Evolutionary conservation across 495 filamentous ascomycete genomes (phyloP).

Genomic region (Trichoderma asperelloides): DNA sequence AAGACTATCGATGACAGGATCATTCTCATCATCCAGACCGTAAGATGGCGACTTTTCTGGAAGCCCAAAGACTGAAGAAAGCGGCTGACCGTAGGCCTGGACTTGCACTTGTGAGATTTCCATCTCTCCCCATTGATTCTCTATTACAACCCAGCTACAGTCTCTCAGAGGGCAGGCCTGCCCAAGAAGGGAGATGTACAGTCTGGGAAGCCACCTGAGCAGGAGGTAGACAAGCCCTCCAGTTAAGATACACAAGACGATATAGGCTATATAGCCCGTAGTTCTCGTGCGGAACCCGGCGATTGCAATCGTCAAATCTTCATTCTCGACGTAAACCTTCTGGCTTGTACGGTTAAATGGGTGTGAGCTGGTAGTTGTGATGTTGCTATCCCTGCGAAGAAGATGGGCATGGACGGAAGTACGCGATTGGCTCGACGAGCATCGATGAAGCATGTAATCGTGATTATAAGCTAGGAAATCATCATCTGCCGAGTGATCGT

Average conservation of each 20-base stretch:
- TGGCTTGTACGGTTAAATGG: conserved; percentile 59
- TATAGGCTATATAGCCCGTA: conserved; percentile 59
- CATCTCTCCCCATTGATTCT: conserved; percentile 96
- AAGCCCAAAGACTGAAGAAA: conserved; percentile 80
- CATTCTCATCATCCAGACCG: conserved; percentile 70
- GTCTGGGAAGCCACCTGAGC: conserved; percentile 81
- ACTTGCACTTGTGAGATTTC: conserved; percentile 55
- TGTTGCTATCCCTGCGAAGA: conserved; percentile 51
- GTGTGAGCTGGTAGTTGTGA: conserved; percentile 51
- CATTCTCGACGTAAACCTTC: conserved; percentile 84
- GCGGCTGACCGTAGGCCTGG: conserved; percentile 63
- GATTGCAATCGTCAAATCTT: conserved; percentile 88
- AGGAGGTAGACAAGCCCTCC: conserved; percentile 73
- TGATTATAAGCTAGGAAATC: conserved; percentile 27
- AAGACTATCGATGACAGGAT: conserved; percentile 64
- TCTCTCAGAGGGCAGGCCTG: conserved; percentile 54
- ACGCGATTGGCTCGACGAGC: conserved; percentile 39
- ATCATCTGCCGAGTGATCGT: conserved; percentile 32
- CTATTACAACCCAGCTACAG: conserved; percentile 85
- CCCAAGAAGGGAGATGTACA: conserved; percentile 72
- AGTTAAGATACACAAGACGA: conserved; percentile 57
- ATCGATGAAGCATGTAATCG: conserved; percentile 31
- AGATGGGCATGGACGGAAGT: conserved; percentile 63
- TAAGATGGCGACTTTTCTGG: conserved; percentile 46
- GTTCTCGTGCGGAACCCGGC: conserved; percentile 76